These are phyloP conservation scores for Cladophialophora carrionii DNA, from an alignment of 2,329 filamentous ascomycete species.

Conservation along the genomic window DNA sequence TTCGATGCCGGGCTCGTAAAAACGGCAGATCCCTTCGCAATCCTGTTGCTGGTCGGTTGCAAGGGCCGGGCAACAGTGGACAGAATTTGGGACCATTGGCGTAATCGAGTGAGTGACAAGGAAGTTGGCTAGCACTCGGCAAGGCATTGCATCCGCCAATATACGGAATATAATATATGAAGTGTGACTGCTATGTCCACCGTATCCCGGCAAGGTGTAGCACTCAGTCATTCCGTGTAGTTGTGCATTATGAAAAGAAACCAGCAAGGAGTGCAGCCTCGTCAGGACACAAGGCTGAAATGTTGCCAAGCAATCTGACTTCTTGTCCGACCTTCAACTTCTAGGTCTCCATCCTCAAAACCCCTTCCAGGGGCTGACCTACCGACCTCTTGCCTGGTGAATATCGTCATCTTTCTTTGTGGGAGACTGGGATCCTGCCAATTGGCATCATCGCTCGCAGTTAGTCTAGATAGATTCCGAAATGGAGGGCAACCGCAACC, in stretches of 20 bases:
- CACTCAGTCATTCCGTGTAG: too few species aligned
- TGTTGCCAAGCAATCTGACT: not conserved
- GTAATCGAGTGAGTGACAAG: not conserved
- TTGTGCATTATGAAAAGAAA: too few species aligned
- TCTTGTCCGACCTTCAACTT: not conserved
- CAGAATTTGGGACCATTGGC: not conserved
- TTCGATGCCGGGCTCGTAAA: not conserved
- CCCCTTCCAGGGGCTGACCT: not conserved
- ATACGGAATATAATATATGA: too few species aligned
- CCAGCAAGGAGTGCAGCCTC: not conserved
- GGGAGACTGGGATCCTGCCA: not conserved
- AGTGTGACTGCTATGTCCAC: too few species aligned
- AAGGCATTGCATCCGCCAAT: too few species aligned
- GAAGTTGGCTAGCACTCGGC: not conserved
- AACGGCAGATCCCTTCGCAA: not conserved
- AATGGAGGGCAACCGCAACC: conserved; percentile 33
- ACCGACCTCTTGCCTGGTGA: not conserved
- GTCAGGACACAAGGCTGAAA: not conserved
- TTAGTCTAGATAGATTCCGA: not conserved
- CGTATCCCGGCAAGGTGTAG: too few species aligned
- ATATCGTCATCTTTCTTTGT: not conserved
- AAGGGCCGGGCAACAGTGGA: conserved; percentile 5
- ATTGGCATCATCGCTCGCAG: not conserved
- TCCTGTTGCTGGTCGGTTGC: conserved; percentile 5
- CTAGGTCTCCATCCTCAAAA: not conserved